Percentiles rank a stretch among this genome's conserved stretches.
phyloP scores from a whole-genome alignment of 768 basidiomycete genomes.

The Suillus lakei region DNA sequence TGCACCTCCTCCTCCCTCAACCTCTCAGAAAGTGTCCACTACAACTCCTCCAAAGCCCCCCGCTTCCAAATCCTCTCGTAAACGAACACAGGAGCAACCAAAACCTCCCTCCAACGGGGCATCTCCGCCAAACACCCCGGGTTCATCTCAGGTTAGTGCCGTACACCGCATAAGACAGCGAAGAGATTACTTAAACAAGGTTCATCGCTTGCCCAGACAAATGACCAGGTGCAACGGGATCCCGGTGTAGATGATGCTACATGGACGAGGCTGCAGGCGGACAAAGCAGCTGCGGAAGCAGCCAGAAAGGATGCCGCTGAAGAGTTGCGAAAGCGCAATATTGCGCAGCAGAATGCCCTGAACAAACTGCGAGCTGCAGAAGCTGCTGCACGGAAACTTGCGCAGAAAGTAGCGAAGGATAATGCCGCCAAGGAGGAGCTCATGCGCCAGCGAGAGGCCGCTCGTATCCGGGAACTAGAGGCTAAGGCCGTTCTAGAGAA shows the following conservation, averaged over 20 bases:
- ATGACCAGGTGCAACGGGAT: constrained; percentile 40
- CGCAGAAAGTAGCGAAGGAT: constrained; percentile 22
- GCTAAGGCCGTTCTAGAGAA: constrained; percentile 29
- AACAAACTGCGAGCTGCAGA: constrained; percentile 18
- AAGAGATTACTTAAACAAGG: background rate
- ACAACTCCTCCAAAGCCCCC: constrained; percentile 18
- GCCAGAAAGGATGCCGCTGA: constrained; percentile 20
- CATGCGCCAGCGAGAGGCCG: constrained; percentile 42
- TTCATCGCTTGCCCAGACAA: background rate
- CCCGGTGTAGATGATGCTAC: constrained; percentile 54
- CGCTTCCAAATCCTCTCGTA: constrained; percentile 12
- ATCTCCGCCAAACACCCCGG: background rate
- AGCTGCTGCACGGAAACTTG: constrained; percentile 17
- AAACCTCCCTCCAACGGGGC: constrained; percentile 2
- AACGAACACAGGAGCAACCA: constrained; percentile 6
- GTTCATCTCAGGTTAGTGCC: background rate
- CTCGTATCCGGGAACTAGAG: constrained; percentile 31
- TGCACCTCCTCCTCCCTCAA: constrained; percentile 27
- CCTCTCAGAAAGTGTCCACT: constrained; percentile 23
- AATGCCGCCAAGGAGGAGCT: constrained; percentile 71
- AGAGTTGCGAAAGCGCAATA: constrained; percentile 21
- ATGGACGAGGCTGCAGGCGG: constrained; percentile 55
- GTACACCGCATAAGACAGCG: background rate
- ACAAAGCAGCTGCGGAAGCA: constrained; percentile 33
- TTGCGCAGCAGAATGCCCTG: constrained; percentile 22